These are phyloP conservation scores for Penicillium sp. DNA, from an alignment of 2,329 filamentous ascomycete genomes.

Conservation along the genomic window DNA sequence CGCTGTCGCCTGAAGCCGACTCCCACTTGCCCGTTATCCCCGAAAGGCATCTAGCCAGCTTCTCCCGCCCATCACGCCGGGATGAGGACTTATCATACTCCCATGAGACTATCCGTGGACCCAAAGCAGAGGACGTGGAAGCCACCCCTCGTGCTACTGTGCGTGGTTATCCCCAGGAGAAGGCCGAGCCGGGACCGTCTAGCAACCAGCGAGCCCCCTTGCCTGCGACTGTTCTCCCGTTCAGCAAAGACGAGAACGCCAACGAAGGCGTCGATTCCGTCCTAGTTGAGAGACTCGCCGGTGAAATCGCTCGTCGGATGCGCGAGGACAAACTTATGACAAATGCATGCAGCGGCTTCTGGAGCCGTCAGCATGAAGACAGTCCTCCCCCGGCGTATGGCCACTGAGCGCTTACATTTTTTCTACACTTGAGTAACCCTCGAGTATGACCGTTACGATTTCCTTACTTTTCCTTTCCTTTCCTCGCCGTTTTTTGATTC, in stretches of 20 bases:
- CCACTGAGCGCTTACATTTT: slow-evolving; percentile 29
- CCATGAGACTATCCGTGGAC: slow-evolving; percentile 21
- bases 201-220: slow-evolving; percentile 25
- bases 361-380: slow-evolving; percentile 40
- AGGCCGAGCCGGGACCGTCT: slow-evolving; percentile 31
- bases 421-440: slow-evolving; percentile 13
- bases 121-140: slow-evolving; percentile 31
- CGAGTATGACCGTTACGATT: slow-evolving; percentile 24
- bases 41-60: slow-evolving; percentile 34
- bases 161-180: slow-evolving; percentile 26
- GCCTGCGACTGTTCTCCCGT: slow-evolving; percentile 38
- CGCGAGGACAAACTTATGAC: slow-evolving; percentile 72
- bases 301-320: slow-evolving; percentile 80
- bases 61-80: slow-evolving; percentile 31
- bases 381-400: slow-evolving; percentile 48
- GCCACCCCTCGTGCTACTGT: slow-evolving; percentile 37
- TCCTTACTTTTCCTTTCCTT: slow-evolving; percentile 12
- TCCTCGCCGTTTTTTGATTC: neutral
- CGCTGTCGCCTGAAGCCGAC: slow-evolving; percentile 46
- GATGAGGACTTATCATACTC: slow-evolving; percentile 28
- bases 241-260: slow-evolving; percentile 32
- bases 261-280: slow-evolving; percentile 47
- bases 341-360: slow-evolving; percentile 37
- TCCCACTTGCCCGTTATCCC: slow-evolving; percentile 36
- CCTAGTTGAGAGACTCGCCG: slow-evolving; percentile 70